Evolutionary conservation across 805 yeast species (phyloP), one percentile per base, ranked within the genome.

Genomic region (Candida manassasensis): DNA sequence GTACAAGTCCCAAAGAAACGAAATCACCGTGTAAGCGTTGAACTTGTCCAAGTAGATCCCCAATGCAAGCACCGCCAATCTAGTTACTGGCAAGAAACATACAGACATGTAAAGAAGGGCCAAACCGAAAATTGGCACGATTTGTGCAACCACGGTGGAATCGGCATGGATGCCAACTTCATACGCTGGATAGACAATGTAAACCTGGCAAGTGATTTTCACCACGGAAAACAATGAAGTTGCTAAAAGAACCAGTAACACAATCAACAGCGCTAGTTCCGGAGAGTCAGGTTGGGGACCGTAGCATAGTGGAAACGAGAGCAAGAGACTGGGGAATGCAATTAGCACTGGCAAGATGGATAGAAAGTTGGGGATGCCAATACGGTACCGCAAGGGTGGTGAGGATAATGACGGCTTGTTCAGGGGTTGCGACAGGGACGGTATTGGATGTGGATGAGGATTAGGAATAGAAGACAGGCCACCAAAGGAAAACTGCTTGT

Each of bases 261-360:
- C 10, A 6, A 19, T 12, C 18, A 18, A 30, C 12, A 14, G 9
- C 12, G 12, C 12, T 5, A 8, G 6, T 24, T 14, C 27, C 6
- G 9, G 9, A n/a, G 8, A 24, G 12, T 24, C 12, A 14, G 6
- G 12, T 24, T 24, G 14, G 8, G 27, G 14, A 8, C 9, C 27
- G 27, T 24, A 24, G 27, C 27, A 43, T 14, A 61, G 31, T 15
- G 43, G 40, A 29, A 48, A 46, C 28, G 63, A 49, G 26, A 61
- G 35, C 18, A 60, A 47, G 31, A 57, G 37, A 27, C 59, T 44
- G 8, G 66, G 63, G 19, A 59, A 47, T 4, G 67, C 55, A 30
- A 56, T 51, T 19, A 63, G 43, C 17, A 59, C 54, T 1, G 69
- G 69, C 21, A 62, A 43, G 3, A 65, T 50, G n/a, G 53, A 48